These are phyloP conservation scores for Geum urbanum DNA, from an alignment of 306 rosid species.

Conservation along the genomic window DNA sequence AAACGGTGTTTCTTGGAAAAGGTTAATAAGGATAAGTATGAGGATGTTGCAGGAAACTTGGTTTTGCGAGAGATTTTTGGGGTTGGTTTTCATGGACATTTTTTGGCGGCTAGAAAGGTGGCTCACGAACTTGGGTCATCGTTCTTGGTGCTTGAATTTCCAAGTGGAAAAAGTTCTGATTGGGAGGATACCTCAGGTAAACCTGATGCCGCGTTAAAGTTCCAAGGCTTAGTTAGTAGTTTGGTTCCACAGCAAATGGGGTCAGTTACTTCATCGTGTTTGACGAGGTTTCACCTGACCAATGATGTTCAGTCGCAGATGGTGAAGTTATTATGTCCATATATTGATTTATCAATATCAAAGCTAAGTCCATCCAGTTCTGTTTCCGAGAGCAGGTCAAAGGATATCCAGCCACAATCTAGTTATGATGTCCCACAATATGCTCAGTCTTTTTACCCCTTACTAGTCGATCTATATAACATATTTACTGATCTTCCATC, in stretches of 20 bases:
- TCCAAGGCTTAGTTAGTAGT: slow-evolving; percentile 44
- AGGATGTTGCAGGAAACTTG: slow-evolving; percentile 46
- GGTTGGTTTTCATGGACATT: slow-evolving; percentile 59
- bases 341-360: slow-evolving; percentile 28
- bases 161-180: slow-evolving; percentile 23
- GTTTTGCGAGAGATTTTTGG: slow-evolving; percentile 71
- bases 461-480: slow-evolving; percentile 58
- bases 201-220: slow-evolving; percentile 25
- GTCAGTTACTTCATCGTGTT: slow-evolving; percentile 24
- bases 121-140: slow-evolving; percentile 59
- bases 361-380: slow-evolving; percentile 24
- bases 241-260: slow-evolving; percentile 50
- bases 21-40: slow-evolving; percentile 58
- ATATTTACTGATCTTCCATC: slow-evolving; percentile 57
- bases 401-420: slow-evolving; percentile 34
- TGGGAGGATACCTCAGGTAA: slow-evolving; percentile 31
- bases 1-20: slow-evolving; percentile 60
- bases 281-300: slow-evolving; percentile 36
- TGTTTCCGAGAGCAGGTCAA: slow-evolving; percentile 20
- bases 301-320: slow-evolving; percentile 38
- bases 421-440: slow-evolving; percentile 53
- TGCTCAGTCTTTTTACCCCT: slow-evolving; percentile 63
- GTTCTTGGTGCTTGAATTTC: slow-evolving; percentile 54
- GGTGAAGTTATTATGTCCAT: slow-evolving; percentile 36
- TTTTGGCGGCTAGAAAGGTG: slow-evolving; percentile 59